These are phyloP conservation scores for Sporisorium exsertum DNA, from an alignment of 1,284 basidiomycete genomes.

Conservation along the genomic window DNA sequence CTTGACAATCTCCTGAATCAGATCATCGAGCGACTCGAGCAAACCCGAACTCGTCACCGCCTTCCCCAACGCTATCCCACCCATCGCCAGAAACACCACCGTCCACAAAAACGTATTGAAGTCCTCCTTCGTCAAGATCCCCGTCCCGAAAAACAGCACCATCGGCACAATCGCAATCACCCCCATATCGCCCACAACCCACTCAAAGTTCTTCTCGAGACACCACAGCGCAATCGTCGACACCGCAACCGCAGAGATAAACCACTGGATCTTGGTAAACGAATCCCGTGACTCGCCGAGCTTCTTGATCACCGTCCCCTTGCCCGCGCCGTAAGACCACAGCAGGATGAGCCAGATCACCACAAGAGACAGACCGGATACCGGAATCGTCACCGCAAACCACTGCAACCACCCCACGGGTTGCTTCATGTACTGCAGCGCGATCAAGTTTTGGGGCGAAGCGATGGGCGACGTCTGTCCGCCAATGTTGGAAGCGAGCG, in stretches of 20 bases:
- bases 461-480: conserved; percentile 91
- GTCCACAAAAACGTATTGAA: conserved; percentile 70
- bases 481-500: conserved; percentile 97
- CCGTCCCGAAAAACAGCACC: conserved; percentile 92
- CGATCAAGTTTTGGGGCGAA: conserved; percentile 97
- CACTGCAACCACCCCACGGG: conserved; percentile 89
- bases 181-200: conserved; percentile 90
- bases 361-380: conserved; percentile 84
- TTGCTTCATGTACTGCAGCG: conserved; percentile 86
- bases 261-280: conserved; percentile 89
- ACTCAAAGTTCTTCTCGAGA: conserved; percentile 83
- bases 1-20: conserved; percentile 79
- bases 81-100: conserved; percentile 77
- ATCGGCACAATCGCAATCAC: conserved; percentile 93
- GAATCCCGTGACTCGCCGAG: conserved; percentile 55
- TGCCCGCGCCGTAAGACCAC: conserved; percentile 85
- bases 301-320: conserved; percentile 68
- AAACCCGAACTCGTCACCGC: conserved; percentile 91
- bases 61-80: conserved; percentile 94
- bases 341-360: conserved; percentile 92
- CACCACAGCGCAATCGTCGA: conserved; percentile 92
- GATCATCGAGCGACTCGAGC: conserved; percentile 71
- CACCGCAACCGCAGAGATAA: conserved; percentile 86
- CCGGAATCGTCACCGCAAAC: conserved; percentile 94
- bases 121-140: conserved; percentile 86